Conservation (phyloP, 352 stramenopile genomes). For the Phytophthora foliorum region DNA sequence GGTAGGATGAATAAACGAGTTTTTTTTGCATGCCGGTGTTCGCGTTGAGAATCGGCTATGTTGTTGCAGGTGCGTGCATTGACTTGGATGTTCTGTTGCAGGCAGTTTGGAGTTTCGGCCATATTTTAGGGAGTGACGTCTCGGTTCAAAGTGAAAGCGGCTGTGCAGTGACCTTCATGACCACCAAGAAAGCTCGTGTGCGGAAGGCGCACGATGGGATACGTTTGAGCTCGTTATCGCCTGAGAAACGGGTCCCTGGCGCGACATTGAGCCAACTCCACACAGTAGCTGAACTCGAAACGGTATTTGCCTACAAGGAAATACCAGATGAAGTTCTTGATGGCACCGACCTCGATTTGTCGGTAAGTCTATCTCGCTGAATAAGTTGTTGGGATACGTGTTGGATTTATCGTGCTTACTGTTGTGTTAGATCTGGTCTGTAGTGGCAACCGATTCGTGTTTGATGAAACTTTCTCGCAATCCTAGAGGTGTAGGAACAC, state of each 20-base stretch:
- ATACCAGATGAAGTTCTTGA: conserved; percentile 72
- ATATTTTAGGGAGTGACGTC: conserved; percentile 21
- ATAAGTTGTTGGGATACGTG: background rate
- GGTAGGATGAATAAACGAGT: conserved; percentile 39
- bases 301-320: conserved; percentile 62
- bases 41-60: too few relatives aligned
- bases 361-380: conserved; percentile 37
- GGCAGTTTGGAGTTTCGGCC: conserved; percentile 20
- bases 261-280: conserved; percentile 16
- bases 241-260: conserved; percentile 12
- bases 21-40: conserved; percentile 33
- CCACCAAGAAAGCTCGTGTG: conserved; percentile 43
- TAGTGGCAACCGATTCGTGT: conserved; percentile 72
- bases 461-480: conserved; percentile 45
- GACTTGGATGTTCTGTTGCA: too few relatives aligned
- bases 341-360: conserved; percentile 70
- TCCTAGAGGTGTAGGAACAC: background rate
- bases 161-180: conserved; percentile 26
- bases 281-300: conserved; percentile 50
- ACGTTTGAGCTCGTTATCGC: conserved; percentile 48
- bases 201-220: conserved; percentile 58
- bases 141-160: background rate
- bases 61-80: too few relatives aligned
- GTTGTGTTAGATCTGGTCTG: conserved; percentile 62
- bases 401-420: background rate